Base-by-base conservation (phyloP, 2,329 filamentous ascomycete genomes). In the Gliomastix tumulicola region DNA sequence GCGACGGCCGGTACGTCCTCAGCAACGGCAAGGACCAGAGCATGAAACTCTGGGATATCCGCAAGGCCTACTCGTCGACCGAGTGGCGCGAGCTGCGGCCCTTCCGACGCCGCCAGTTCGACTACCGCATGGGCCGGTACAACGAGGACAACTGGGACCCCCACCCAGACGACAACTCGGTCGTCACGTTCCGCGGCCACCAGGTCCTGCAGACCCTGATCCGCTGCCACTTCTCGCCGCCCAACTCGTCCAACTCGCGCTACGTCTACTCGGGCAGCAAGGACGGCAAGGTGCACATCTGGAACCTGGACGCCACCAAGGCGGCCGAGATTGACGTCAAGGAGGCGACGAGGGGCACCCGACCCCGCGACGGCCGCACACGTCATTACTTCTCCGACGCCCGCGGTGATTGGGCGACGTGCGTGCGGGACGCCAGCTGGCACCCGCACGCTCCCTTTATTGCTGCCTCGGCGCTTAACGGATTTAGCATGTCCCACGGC, bases 1-100 rank as follows among this genome's bases (percentile, higher is more conserved):
- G 77, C 35, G 79, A 84, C 51, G 79, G 79, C 5, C 68, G 79
- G 39, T 97, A 97, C 56, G 84, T 97, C 8, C 75, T 98, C 19
- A 89, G 83, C 46, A 98, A 98, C 50, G 87, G 80, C 43, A 98
- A 97, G 55, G 92, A 98, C 54, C 92, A 97, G 59, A 90, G 82
- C 30, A 94, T 94, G 78, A 97, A 97, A 62, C 72, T 98, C 1
- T 98, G 92, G 92, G 92, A 98, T 57, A 57, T 96, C 38, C 74
- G 90, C 35, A 94, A 86, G 71, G 90, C 88, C 72, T 85, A 92
- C 69, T 79, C 79, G 6, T 82, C 83, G 1, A 72, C 80, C 22
- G 66, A 71, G 36, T 84, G 78, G 41, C 66, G 71, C 32, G 60
- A 67, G 21, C 63, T 79, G 36, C 68, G 79, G 42, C 69, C 74